Percentiles rank a stretch among this genome's conserved stretches.
phyloP scores from a whole-genome alignment of 805 yeast genomes.

The Wickerhamomyces sydowiorum region DNA sequence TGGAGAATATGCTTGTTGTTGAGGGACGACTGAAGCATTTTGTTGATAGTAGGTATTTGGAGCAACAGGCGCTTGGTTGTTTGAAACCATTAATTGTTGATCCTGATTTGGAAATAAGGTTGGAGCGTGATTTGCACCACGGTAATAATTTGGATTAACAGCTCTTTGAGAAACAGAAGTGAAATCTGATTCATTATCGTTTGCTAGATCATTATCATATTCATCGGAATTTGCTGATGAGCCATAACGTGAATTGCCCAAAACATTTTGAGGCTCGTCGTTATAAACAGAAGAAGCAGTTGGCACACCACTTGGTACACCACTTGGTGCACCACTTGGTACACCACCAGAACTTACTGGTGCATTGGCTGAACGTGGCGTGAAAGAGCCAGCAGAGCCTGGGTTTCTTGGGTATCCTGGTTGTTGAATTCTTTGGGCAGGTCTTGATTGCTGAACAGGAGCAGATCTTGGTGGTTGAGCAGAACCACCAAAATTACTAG shows the following conservation, averaged over 20 bases:
- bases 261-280: not conserved
- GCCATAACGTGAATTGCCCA: constrained; percentile 4
- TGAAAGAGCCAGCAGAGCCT: not conserved
- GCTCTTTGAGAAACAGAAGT: constrained; percentile 79
- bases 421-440: not conserved
- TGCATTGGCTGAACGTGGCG: not conserved
- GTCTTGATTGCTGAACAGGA: too few relatives aligned
- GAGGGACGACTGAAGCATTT: constrained; percentile 4
- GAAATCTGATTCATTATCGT: constrained; percentile 49
- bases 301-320: not conserved
- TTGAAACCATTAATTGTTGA: not conserved
- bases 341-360: not conserved
- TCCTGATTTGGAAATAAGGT: constrained; percentile 17
- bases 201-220: constrained; percentile 14
- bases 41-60: not conserved
- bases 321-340: not conserved
- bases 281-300: not conserved
- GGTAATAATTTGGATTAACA: constrained; percentile 50
- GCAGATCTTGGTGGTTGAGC: not conserved
- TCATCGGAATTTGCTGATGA: constrained; percentile 8
- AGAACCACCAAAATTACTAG: not conserved
- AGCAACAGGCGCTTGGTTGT: not conserved
- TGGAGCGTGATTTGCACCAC: constrained; percentile 27
- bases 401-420: not conserved
- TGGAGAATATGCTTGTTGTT: constrained; percentile 13